Evolutionary conservation across 225 moss, liverwort and hornwort species (phyloP), one percentile per base, ranked within the genome.

Genomic region (Physcomitrellopsis africana): DNA sequence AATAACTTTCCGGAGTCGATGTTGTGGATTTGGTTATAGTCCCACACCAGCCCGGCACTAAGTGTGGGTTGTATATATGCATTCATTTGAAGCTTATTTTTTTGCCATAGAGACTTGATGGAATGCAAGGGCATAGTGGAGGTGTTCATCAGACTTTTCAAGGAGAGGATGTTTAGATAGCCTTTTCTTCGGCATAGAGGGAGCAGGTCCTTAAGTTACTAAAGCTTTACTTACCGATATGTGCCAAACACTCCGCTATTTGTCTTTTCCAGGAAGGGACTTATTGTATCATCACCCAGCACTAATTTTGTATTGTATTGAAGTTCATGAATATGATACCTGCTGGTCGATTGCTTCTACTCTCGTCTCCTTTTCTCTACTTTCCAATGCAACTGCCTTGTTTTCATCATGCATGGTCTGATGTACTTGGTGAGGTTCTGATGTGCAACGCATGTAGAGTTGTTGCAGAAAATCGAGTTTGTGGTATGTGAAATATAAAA

Each of bases 271-370:
- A 73, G 45, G 48, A 70, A 54, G 51, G 37, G 68, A 52, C 60
- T 11, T 64, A 45, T 54, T 76, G 63, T 47, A 66, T 60, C 58
- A 47, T 72, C 29, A 62, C 47, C 47, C 67, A 74, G 62, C 78
- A 66, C 85, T 82, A 57, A 70, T 76, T 79, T 77, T 86, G 85
- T 80, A 70, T 77, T 63, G 18, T 82, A 56, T 67, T 56, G 17
- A 72, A 47, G 41, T 19, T 70, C 47, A 70, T 63, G 46, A 81
- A 48, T 61, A 69, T 64, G 26, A 64, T 27, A 67, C 24, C 63
- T 42, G 75, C 13, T 78, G 26, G 42, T 19, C 41, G 63, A 68
- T 63, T 65, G 47, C 67, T 18, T 7, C 63, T 63, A 19, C 58
- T 20, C 18, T 59, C 22, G 9, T 46, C 20, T 20, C 7, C 13